Evolutionary conservation across 805 yeast genomes (phyloP), one percentile per base, ranked within the genome.

Genomic region (Komagataella ulmi): DNA sequence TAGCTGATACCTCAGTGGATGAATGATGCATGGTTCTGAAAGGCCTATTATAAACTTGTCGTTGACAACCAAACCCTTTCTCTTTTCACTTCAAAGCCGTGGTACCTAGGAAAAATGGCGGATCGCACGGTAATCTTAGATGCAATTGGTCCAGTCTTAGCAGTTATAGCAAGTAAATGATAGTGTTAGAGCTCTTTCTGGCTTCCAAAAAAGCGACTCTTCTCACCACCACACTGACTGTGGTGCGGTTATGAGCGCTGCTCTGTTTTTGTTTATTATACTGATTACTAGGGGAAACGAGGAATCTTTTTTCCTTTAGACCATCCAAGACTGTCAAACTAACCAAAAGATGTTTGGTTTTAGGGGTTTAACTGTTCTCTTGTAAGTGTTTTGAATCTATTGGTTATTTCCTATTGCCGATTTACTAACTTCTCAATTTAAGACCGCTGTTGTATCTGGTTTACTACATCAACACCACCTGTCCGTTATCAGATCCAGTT

Each of bases 1-100:
- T 67, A 50, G 66, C 64, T 47, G 69, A 65, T 69, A 66, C 65
- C 43, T n/a, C 18, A 59, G 52, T 63, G 58, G 46, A 54, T 57
- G 17, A 57, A 64, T 19, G 58, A 58, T n/a, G 58, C 58, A 44
- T 64, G 60, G 49, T 56, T 30, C n/a, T 30, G 40, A 30, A 30
- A 30, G 40, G 40, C 40, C 40, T 10, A 8, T 10, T 30, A 30
- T 14, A 30, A 30, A 30, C 6, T 14, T 30, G 40, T 30, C 40
- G 7, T 30, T 30, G 3, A 8, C 40, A 30, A 30, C 40, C 40
- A 30, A 30, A 30, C 40, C 40, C 40, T 30, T 30, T 10, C 40
- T 30, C 6, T 30, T 30, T 30, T 30, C 40, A 30, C 2, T 30
- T 8, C 12, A 10, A 30, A 10, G 40, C 40, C 40, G 40, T 30